Evolutionary conservation across 2,329 filamentous ascomycete species (phyloP).

Genomic region (Talaromyces sp.): DNA sequence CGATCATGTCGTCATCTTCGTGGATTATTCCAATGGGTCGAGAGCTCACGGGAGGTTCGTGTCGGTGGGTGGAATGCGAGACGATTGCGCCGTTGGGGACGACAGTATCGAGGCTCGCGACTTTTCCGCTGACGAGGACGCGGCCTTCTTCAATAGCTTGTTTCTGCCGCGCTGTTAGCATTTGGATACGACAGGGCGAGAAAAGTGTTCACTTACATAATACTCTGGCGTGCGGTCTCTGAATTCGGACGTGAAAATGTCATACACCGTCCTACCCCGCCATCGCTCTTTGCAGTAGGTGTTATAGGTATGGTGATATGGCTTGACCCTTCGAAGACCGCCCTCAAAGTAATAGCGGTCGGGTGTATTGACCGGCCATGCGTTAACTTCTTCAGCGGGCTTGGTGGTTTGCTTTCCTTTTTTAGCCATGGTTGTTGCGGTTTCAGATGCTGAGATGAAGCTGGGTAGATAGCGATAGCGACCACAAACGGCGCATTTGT

Average conservation of each 20-base stretch:
- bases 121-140: conserved; percentile 77
- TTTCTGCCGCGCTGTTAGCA: conserved; percentile 44
- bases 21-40: conserved; percentile 78
- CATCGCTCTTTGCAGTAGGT: conserved; percentile 51
- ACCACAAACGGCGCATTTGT: conserved; percentile 6
- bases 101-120: conserved; percentile 63
- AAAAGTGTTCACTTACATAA: conserved; percentile 60
- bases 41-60: conserved; percentile 88
- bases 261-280: conserved; percentile 74
- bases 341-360: conserved; percentile 79
- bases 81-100: conserved; percentile 88
- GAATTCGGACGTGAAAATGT: conserved; percentile 90
- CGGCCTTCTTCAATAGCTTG: conserved; percentile 75
- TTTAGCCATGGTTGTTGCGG: conserved; percentile 22
- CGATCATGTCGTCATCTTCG: conserved; percentile 88
- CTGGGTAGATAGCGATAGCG: conserved; percentile 6
- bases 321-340: conserved; percentile 54
- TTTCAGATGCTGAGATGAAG: neutral
- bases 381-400: conserved; percentile 25
- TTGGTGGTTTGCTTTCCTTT: conserved; percentile 23
- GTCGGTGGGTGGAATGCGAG: conserved; percentile 88
- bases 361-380: conserved; percentile 44
- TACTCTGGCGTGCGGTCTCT: conserved; percentile 82
- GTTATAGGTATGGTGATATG: conserved; percentile 48
- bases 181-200: neutral